These are phyloP conservation scores for Glomus cerebriforme DNA, from an alignment of 192 early-diverging fungal species.

Conservation along the genomic window DNA sequence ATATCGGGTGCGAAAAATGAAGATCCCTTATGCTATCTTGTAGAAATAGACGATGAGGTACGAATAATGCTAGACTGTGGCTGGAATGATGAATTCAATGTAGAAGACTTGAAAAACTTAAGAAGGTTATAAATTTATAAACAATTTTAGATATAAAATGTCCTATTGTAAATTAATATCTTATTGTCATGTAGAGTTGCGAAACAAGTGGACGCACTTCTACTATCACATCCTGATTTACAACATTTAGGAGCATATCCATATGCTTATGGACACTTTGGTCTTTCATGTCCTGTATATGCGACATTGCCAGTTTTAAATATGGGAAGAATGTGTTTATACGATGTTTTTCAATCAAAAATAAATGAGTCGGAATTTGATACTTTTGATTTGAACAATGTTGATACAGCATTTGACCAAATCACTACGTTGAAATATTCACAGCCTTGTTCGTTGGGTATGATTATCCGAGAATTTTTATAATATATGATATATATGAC, in stretches of 20 bases:
- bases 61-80: constrained; percentile 95
- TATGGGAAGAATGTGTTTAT: constrained; percentile 84
- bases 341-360: constrained; percentile 78
- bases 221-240: constrained; percentile 88
- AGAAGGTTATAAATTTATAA: constrained; percentile 61
- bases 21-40: constrained; percentile 85
- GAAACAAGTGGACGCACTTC: constrained; percentile 84
- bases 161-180: neutral
- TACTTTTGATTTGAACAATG: constrained; percentile 76
- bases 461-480: neutral
- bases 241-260: constrained; percentile 86
- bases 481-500: neutral
- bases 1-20: constrained; percentile 85
- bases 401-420: constrained; percentile 83
- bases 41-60: constrained; percentile 91
- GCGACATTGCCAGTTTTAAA: constrained; percentile 90
- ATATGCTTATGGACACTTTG: constrained; percentile 75
- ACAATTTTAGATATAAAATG: neutral
- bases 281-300: constrained; percentile 84
- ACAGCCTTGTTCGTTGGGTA: constrained; percentile 73
- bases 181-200: constrained; percentile 64
- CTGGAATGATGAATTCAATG: constrained; percentile 78
- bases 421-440: constrained; percentile 83
- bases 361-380: constrained; percentile 69
- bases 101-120: constrained; percentile 64